Percentiles rank a stretch among this genome's conserved stretches.
Conservation (phyloP, 208 protist genomes). For the Trypanosoma theileri region DNA sequence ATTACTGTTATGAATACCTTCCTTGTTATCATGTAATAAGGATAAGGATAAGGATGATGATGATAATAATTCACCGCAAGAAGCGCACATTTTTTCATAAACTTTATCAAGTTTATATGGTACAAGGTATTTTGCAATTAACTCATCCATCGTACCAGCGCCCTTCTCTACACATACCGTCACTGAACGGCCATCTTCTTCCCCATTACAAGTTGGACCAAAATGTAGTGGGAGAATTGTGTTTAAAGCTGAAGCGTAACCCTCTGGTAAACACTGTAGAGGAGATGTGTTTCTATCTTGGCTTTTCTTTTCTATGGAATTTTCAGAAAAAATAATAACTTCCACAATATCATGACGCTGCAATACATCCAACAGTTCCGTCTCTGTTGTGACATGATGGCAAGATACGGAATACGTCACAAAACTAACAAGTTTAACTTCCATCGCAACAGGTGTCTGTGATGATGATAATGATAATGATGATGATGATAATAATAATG, state of each 20-base stretch:
- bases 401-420: slow-evolving; percentile 31
- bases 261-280: slow-evolving; percentile 40
- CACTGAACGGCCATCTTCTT: slow-evolving; percentile 69
- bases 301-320: not conserved
- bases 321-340: slow-evolving; percentile 49
- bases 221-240: slow-evolving; percentile 60
- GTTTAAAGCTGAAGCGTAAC: slow-evolving; percentile 42
- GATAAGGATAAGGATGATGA: no score
- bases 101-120: slow-evolving; percentile 57
- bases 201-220: slow-evolving; percentile 68
- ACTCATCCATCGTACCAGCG: slow-evolving; percentile 35
- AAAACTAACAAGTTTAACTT: slow-evolving; percentile 73
- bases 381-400: slow-evolving; percentile 37
- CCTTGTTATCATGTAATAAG: not conserved
- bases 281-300: not conserved
- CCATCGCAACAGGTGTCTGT: slow-evolving; percentile 15
- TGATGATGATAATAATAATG: not conserved
- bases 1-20: not conserved
- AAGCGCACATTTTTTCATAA: slow-evolving; percentile 38
- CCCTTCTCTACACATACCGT: slow-evolving; percentile 3
- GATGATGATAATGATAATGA: not conserved
- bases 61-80: not conserved
- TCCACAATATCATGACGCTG: slow-evolving; percentile 76
- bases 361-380: slow-evolving; percentile 71
- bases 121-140: slow-evolving; percentile 51